phyloP scores from a whole-genome alignment of 1,139 yeast species.

The Saccharomycopsis crataegensis region DNA sequence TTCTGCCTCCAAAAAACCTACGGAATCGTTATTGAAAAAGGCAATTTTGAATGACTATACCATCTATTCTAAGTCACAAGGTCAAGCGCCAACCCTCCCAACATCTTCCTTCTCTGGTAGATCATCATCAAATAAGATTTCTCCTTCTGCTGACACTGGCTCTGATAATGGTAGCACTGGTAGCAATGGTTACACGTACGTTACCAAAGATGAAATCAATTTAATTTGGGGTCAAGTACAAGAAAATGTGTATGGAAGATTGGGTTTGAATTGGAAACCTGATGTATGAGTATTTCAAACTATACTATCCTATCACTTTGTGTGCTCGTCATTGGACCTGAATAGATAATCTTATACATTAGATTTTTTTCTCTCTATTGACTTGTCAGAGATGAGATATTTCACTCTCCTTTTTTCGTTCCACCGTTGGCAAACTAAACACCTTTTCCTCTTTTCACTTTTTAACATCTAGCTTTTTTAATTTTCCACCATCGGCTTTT shows the following conservation, averaged over 20 bases:
- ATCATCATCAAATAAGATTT: not conserved
- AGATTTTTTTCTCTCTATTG: too few relatives aligned
- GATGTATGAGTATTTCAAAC: slow-evolving; percentile 26
- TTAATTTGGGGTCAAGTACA: slow-evolving; percentile 56
- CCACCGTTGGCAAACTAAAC: too few relatives aligned
- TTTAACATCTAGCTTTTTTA: too few relatives aligned
- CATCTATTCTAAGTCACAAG: not conserved
- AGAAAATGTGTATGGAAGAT: slow-evolving; percentile 42
- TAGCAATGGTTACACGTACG: slow-evolving; percentile 24
- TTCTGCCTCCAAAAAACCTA: slow-evolving; percentile 12
- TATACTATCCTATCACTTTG: too few relatives aligned
- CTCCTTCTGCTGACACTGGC: not conserved
- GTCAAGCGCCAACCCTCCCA: not conserved
- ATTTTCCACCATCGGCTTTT: too few relatives aligned
- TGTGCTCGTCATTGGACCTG: too few relatives aligned
- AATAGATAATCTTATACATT: too few relatives aligned
- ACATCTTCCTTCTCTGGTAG: not conserved
- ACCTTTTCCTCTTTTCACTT: too few relatives aligned
- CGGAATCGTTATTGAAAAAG: slow-evolving; percentile 23
- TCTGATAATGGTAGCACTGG: not conserved
- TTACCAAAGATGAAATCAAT: slow-evolving; percentile 48
- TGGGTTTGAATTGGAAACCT: slow-evolving; percentile 55
- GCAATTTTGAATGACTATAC: slow-evolving; percentile 27
- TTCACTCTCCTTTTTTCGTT: too few relatives aligned
- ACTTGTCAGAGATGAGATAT: too few relatives aligned